Base-by-base conservation (phyloP, 345 rosid species). In the Dipteronia dyeriana region DNA sequence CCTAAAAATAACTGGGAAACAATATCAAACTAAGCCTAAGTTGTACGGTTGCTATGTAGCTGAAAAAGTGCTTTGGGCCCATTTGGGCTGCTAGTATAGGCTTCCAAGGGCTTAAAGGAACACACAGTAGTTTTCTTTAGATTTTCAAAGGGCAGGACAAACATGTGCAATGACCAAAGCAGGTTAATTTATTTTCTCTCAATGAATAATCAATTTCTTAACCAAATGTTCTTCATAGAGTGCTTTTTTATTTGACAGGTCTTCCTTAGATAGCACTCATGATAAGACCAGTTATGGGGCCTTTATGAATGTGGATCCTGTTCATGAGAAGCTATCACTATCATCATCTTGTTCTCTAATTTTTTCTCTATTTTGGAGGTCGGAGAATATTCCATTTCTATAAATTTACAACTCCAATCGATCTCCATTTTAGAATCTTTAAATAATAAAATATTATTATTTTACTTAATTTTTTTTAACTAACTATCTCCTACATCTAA, bases 151-250 rank as follows among this genome's bases (percentile, higher is more conserved):
- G 49, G 53, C 57, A 70, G 1, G 57, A 78, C 47, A 88, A 90
- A 70, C 79, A 82, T 70, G 94, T 91, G 97, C 81, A 89, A 97
- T 84, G 98, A 92, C 85, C 97, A 92, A 74, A 88, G 84, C 91
- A 86, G 85, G 88, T 84, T 8, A 9, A n/a, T 16, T 54, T 20
- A 19, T 63, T 19, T 26, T 82, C 43, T 23, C n/a, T 26, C 23
- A 53, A 49, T 59, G 1, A 54, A n/a, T 14, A 23, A 73, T 14
- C 47, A 43, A 26, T 22, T 14, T 17, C 1, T 49, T 22, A 11
- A 9, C 25, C 34, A 29, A 2, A 29, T 20, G 13, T 9, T 7
- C 22, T 19, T 34, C 38, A 80, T 23, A 8, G 10, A 9, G 9
- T 39, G 5, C 38, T 20, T 5, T 67, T 49, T 34, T 20, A 0